A percentile compares a stretch with the other conserved stretches of the same genome.
phyloP scores from a whole-genome alignment of 331 rosid species.

The Cydonia oblonga region DNA sequence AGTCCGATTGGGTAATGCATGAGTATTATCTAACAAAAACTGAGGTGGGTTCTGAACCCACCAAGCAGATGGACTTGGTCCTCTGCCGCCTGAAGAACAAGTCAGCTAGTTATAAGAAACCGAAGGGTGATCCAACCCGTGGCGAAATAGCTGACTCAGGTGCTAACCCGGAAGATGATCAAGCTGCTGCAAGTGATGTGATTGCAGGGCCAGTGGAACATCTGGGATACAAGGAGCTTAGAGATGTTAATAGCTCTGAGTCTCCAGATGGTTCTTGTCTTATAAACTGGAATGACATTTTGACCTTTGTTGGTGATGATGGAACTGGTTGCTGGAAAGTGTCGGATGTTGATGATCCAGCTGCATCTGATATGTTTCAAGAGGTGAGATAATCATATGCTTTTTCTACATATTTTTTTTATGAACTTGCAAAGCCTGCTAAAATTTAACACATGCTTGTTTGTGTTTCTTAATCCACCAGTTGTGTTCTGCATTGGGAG shows the following conservation, averaged over 20 bases:
- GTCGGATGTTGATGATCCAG: neutral
- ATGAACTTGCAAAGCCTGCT: neutral
- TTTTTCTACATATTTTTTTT: neutral
- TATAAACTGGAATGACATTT: neutral
- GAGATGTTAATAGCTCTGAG: neutral
- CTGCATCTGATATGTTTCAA: neutral
- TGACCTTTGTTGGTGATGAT: neutral
- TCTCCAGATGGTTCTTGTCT: neutral
- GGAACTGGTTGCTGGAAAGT: neutral
- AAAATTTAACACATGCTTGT: neutral
- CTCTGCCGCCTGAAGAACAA: slow-evolving; percentile 5
- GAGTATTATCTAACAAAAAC: slow-evolving; percentile 21
- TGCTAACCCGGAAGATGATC: neutral
- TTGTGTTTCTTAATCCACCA: neutral
- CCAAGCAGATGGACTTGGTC: neutral
- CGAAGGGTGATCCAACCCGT: neutral
- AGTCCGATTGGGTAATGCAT: slow-evolving; percentile 39
- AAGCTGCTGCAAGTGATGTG: neutral
- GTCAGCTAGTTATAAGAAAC: neutral
- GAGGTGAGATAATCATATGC: neutral
- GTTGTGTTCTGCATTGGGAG: neutral
- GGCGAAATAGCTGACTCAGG: neutral
- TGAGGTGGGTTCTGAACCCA: neutral
- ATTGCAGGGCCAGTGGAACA: neutral
- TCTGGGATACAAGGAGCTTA: neutral